These are phyloP conservation scores for Fusarium sp. DNA, from an alignment of 2,329 filamentous ascomycete species.

Conservation along the genomic window DNA sequence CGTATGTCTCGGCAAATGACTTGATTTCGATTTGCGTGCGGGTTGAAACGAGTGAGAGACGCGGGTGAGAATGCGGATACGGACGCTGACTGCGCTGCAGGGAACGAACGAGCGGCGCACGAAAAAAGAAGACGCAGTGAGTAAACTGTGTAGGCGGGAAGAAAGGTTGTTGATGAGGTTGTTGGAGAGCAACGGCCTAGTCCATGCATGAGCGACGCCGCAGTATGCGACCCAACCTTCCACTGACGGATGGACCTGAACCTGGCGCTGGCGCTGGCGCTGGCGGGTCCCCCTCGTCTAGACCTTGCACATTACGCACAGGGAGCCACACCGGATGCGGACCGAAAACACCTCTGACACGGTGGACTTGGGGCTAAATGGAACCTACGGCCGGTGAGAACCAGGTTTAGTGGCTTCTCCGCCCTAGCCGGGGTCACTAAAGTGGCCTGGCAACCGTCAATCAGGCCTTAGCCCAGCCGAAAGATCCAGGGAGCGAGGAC, in stretches of 20 bases:
- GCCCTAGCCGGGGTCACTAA: conserved; percentile 4
- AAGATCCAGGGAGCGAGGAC: conserved; percentile 13
- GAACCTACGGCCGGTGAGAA: background rate
- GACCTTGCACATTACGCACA: conserved; percentile 15
- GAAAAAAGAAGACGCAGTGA: conserved; percentile 17
- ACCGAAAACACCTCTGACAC: conserved; percentile 29
- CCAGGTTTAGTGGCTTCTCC: conserved; percentile 39
- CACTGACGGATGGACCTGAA: conserved; percentile 8
- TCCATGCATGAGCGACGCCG: conserved; percentile 2
- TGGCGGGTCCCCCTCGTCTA: conserved; percentile 8
- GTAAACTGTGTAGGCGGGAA: conserved; percentile 4
- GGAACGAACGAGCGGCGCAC: conserved; percentile 32
- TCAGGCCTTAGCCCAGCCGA: conserved; percentile 16
- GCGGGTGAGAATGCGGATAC: conserved; percentile 5
- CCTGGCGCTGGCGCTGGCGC: conserved; percentile 24
- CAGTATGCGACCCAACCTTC: conserved; percentile 22
- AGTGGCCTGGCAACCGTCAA: conserved; percentile 16
- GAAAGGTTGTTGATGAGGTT: conserved; percentile 37
- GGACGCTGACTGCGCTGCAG: conserved; percentile 12
- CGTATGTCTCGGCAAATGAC: conserved; percentile 20
- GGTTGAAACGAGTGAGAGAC: conserved; percentile 27
- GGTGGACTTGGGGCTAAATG: background rate
- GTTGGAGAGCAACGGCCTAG: conserved; percentile 37
- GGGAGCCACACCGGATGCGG: conserved; percentile 41
- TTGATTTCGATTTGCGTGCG: conserved; percentile 6